These are phyloP conservation scores for Lentinula sp. DNA, from an alignment of 768 basidiomycete species.

Conservation along the genomic window DNA sequence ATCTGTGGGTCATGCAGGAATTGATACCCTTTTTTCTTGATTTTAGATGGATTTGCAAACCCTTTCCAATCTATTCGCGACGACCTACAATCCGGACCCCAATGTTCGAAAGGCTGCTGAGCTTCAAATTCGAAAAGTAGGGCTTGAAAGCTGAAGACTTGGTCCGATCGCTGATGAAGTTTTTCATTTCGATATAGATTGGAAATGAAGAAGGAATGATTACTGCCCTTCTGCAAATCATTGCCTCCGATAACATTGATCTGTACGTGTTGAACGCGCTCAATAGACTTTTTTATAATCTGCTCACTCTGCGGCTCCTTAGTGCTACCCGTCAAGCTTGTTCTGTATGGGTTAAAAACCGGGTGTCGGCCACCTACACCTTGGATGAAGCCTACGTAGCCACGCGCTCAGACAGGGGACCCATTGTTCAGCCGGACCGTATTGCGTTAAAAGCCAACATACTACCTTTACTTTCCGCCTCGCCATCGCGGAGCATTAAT, in stretches of 20 bases:
- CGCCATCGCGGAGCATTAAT: conserved; percentile 61
- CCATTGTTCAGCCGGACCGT: conserved; percentile 65
- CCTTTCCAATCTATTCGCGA: conserved; percentile 72
- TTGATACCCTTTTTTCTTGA: neutral
- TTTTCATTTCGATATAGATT: conserved; percentile 31
- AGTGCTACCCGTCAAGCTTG: conserved; percentile 83
- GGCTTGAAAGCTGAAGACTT: neutral
- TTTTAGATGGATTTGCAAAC: conserved; percentile 65
- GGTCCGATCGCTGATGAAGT: neutral
- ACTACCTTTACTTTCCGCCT: conserved; percentile 62
- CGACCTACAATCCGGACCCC: conserved; percentile 78
- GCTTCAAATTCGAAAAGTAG: conserved; percentile 81
- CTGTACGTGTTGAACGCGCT: conserved; percentile 52
- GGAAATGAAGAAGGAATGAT: conserved; percentile 78
- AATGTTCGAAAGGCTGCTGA: conserved; percentile 84
- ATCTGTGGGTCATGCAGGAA: neutral
- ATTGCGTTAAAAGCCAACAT: conserved; percentile 65
- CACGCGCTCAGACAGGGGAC: conserved; percentile 52
- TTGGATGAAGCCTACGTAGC: conserved; percentile 14
- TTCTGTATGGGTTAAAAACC: conserved; percentile 88
- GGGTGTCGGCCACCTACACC: conserved; percentile 64
- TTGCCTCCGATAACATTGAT: conserved; percentile 72
- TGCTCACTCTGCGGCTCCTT: conserved; percentile 6
- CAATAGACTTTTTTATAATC: conserved; percentile 4
- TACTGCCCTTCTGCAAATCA: conserved; percentile 79